Evolutionary conservation across 2,329 filamentous ascomycete genomes (phyloP).

Genomic region (Trichoderma oligosporum): DNA sequence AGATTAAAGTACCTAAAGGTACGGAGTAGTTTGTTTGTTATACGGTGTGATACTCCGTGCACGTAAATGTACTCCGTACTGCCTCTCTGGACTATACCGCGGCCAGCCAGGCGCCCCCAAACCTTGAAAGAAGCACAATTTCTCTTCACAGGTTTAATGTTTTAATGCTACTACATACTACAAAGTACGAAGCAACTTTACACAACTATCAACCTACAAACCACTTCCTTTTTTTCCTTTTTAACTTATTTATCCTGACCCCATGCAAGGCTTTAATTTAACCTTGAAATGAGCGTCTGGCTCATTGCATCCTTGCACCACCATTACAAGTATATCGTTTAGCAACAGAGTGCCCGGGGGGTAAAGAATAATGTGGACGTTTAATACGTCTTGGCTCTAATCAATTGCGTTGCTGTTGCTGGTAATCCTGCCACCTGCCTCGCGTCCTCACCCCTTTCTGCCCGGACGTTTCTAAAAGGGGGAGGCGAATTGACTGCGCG

Average conservation of each 20-base stretch:
- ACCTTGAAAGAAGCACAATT: not conserved
- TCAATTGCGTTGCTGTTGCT: not conserved
- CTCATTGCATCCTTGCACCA: not conserved
- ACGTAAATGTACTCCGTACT: not conserved
- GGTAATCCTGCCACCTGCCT: not conserved
- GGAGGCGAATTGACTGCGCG: not conserved
- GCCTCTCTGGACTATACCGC: not conserved
- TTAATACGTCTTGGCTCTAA: not conserved
- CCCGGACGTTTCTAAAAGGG: not conserved
- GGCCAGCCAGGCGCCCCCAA: no score
- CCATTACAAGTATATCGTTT: slow-evolving; percentile 4
- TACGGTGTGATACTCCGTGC: no score
- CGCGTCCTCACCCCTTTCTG: not conserved
- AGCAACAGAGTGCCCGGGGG: not conserved
- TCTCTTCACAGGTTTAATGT: not conserved
- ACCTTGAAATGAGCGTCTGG: slow-evolving; percentile 10
- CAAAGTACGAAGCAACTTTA: not conserved
- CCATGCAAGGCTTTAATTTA: slow-evolving; percentile 6
- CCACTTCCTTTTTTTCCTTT: not conserved
- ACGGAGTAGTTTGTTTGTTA: no score
- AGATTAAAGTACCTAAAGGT: no score
- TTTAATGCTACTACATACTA: no score
- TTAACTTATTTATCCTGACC: not conserved
- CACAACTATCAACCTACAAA: not conserved
- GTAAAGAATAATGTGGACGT: slow-evolving; percentile 1